Evolutionary conservation across 805 yeast species (phyloP).

Genomic region (Wickerhamomyces silvicola): DNA sequence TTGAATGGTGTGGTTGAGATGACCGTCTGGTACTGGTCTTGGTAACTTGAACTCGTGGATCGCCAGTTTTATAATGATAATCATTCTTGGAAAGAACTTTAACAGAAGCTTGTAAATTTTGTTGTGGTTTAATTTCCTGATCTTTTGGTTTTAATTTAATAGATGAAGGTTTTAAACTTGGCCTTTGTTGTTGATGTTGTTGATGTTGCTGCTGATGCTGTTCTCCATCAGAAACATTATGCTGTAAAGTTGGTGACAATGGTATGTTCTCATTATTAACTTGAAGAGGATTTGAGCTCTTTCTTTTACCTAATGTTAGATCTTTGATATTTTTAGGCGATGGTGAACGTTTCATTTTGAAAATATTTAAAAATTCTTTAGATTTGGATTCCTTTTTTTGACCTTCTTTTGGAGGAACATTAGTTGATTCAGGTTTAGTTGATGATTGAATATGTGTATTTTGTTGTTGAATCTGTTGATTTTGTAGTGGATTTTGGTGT

Average conservation of each 20-base stretch:
- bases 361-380: conserved; percentile 20
- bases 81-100: conserved; percentile 6
- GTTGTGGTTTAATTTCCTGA: conserved; percentile 2
- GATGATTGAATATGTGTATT: not conserved
- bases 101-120: conserved; percentile 15
- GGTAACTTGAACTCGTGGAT: conserved; percentile 3
- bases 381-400: conserved; percentile 15
- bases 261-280: conserved; percentile 11
- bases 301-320: conserved; percentile 2
- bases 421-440: not conserved
- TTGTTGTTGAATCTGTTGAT: too few relatives aligned
- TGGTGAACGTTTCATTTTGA: conserved; percentile 21
- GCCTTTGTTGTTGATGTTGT: conserved; percentile 13
- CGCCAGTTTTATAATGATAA: conserved; percentile 2
- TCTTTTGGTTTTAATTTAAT: conserved; percentile 8
- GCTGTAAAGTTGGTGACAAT: conserved; percentile 1
- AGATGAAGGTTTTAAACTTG: conserved; percentile 9
- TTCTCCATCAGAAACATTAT: not conserved
- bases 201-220: conserved; percentile 3
- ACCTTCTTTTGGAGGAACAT: conserved; percentile 1
- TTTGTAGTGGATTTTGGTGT: too few relatives aligned
- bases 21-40: not conserved
- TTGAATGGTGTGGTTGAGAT: conserved; percentile 1
- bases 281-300: conserved; percentile 4
- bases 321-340: conserved; percentile 13